These are phyloP conservation scores for Leptographium flavum DNA, from an alignment of 2,329 filamentous ascomycete genomes.

Conservation along the genomic window DNA sequence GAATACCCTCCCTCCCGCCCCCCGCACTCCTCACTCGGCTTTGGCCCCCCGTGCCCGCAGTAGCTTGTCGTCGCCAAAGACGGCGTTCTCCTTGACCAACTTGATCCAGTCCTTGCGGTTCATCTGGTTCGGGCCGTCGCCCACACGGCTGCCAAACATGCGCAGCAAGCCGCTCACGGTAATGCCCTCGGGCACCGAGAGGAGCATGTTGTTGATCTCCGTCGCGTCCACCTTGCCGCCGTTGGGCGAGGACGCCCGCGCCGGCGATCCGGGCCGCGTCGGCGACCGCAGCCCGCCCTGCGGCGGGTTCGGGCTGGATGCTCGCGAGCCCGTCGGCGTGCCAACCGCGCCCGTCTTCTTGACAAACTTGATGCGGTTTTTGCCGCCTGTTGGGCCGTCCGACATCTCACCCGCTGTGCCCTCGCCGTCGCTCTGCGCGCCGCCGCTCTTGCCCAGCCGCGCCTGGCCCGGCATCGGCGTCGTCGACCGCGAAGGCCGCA, in stretches of 20 bases:
- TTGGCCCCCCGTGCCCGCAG: constrained; percentile 18
- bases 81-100: constrained; percentile 40
- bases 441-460: constrained; percentile 29
- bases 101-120: constrained; percentile 41
- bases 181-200: constrained; percentile 35
- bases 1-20: background rate
- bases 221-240: constrained; percentile 27
- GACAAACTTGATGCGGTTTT: constrained; percentile 41
- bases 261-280: constrained; percentile 6
- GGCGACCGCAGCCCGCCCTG: constrained; percentile 10
- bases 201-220: constrained; percentile 41
- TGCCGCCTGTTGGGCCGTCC: constrained; percentile 29
- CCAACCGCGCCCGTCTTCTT: constrained; percentile 26
- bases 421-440: constrained; percentile 58
- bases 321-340: constrained; percentile 45
- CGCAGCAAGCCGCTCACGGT: constrained; percentile 38
- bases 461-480: constrained; percentile 38
- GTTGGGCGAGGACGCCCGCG: constrained; percentile 20
- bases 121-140: constrained; percentile 35
- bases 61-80: constrained; percentile 43
- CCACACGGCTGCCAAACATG: constrained; percentile 38
- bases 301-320: constrained; percentile 41
- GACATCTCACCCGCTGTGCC: constrained; percentile 55
- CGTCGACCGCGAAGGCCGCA: constrained; percentile 36
- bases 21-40: background rate